phyloP scores from a whole-genome alignment of 1,139 yeast genomes.

The Waltiozyma sp. region DNA sequence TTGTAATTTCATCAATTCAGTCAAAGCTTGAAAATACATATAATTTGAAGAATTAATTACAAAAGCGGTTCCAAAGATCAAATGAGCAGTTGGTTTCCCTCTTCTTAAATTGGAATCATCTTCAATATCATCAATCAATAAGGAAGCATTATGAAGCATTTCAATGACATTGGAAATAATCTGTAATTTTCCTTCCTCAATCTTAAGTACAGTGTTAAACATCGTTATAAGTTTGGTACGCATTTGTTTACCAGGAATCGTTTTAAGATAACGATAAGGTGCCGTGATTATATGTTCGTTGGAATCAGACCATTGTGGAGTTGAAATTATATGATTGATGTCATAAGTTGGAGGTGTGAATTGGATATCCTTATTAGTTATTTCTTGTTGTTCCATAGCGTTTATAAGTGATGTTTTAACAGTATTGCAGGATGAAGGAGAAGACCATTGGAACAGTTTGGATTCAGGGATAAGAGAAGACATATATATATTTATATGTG shows the following conservation, averaged over 20 bases:
- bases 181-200: constrained; percentile 25
- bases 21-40: constrained; percentile 66
- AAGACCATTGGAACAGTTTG: neutral
- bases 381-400: neutral
- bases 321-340: constrained; percentile 3
- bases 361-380: neutral
- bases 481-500: neutral
- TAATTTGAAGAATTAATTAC: constrained; percentile 78
- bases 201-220: constrained; percentile 36
- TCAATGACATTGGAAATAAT: constrained; percentile 37
- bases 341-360: neutral
- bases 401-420: no score
- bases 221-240: constrained; percentile 36
- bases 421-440: no score
- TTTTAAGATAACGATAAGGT: constrained; percentile 41
- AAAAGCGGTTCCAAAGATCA: constrained; percentile 62
- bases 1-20: constrained; percentile 30
- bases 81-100: constrained; percentile 71
- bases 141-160: constrained; percentile 53
- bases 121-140: constrained; percentile 79
- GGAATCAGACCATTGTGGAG: constrained; percentile 9
- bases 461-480: neutral
- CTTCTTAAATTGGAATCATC: constrained; percentile 62
- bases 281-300: constrained; percentile 26
- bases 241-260: constrained; percentile 46